Conservation (phyloP, 2,329 filamentous ascomycete species). For the Esteya vermicola region DNA sequence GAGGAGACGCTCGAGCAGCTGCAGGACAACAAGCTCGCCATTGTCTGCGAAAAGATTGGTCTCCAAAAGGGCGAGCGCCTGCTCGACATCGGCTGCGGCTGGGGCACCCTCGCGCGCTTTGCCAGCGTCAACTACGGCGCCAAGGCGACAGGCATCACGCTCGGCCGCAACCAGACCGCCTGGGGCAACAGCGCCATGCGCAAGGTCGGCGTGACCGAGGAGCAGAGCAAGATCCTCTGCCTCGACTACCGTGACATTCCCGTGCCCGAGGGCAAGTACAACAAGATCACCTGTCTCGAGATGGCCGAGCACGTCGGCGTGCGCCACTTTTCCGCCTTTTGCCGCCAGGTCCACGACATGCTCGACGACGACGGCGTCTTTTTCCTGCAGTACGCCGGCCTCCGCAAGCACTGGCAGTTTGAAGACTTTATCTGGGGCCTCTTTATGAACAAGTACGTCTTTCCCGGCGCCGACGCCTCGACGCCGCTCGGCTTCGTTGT, state of each 20-base stretch:
- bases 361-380: constrained; percentile 91
- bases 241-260: constrained; percentile 96
- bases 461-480: constrained; percentile 91
- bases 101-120: constrained; percentile 91
- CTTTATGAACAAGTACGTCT: constrained; percentile 99
- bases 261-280: constrained; percentile 61
- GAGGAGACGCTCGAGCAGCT: constrained; percentile 91
- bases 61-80: constrained; percentile 68
- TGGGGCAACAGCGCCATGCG: constrained; percentile 90
- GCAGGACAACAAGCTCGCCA: constrained; percentile 91
- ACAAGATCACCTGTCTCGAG: constrained; percentile 94
- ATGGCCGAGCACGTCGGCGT: constrained; percentile 99
- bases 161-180: constrained; percentile 89
- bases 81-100: constrained; percentile 94
- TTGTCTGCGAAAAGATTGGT: constrained; percentile 92
- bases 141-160: constrained; percentile 72
- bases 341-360: constrained; percentile 85
- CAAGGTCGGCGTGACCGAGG: constrained; percentile 66
- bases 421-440: constrained; percentile 96
- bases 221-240: constrained; percentile 85
- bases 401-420: constrained; percentile 93
- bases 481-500: constrained; percentile 83
- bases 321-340: constrained; percentile 68
- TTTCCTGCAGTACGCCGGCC: constrained; percentile 89
- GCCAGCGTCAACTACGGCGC: constrained; percentile 86